Conservation (phyloP, 176 grass and related monocot genomes). For the Eleusine indica region DNA sequence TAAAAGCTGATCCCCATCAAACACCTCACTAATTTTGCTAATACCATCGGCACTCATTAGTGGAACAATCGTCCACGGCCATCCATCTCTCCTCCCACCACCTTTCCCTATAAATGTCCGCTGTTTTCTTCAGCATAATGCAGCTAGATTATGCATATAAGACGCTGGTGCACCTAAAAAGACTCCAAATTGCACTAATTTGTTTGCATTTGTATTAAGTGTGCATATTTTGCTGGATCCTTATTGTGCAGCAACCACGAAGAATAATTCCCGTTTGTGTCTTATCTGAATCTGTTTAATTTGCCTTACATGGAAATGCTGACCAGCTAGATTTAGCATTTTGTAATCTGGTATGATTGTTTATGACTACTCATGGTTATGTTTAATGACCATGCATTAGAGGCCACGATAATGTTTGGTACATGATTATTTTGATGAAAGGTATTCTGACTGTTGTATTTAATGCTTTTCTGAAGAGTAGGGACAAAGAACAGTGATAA, state of each 20-base stretch:
- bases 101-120: constrained; percentile 23
- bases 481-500: background rate
- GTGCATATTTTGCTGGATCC: constrained; percentile 26
- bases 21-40: constrained; percentile 22
- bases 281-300: background rate
- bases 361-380: background rate
- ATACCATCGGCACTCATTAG: constrained; percentile 45
- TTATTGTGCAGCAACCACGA: constrained; percentile 3
- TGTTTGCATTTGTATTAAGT: constrained; percentile 13
- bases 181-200: constrained; percentile 38
- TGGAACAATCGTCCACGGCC: constrained; percentile 41
- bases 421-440: constrained; percentile 7
- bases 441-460: background rate
- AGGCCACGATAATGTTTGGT: background rate
- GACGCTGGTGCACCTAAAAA: background rate
- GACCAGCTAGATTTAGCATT: constrained; percentile 32
- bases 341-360: constrained; percentile 2
- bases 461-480: too few species aligned
- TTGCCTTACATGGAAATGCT: constrained; percentile 36
- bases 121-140: constrained; percentile 24
- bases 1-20: constrained; percentile 43
- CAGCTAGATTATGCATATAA: constrained; percentile 22
- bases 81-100: constrained; percentile 34
- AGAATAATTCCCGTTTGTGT: background rate
- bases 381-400: background rate